A percentile compares a stretch with the other conserved stretches of the same genome.
Conservation (phyloP, 2,329 filamentous ascomycete species). For the Harringtonia lauricola region DNA sequence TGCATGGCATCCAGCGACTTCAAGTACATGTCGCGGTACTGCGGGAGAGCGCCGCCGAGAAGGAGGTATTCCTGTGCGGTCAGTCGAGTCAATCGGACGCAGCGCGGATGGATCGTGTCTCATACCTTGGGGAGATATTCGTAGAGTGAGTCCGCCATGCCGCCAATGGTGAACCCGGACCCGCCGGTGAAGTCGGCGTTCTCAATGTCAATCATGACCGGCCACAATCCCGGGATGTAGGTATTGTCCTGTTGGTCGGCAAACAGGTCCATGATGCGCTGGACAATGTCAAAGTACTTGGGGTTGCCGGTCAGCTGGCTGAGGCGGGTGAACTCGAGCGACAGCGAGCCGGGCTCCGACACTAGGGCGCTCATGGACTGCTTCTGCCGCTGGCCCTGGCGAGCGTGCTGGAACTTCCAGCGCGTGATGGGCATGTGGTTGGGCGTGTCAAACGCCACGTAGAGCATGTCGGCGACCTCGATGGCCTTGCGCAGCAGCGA, state of each 20-base stretch:
- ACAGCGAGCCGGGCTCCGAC: constrained; percentile 51
- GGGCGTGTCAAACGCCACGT: constrained; percentile 41
- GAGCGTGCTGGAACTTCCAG: constrained; percentile 27
- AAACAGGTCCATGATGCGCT: constrained; percentile 60
- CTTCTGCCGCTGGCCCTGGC: constrained; percentile 15
- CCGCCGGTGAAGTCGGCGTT: constrained; percentile 32
- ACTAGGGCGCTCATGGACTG: constrained; percentile 26
- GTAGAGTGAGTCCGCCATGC: constrained; percentile 38
- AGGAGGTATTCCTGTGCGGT: constrained; percentile 21
- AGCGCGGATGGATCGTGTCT: neutral
- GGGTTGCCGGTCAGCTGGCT: constrained; percentile 61
- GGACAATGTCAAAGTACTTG: constrained; percentile 68
- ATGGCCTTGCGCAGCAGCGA: constrained; percentile 36
- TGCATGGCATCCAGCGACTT: constrained; percentile 33
- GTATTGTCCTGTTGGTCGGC: constrained; percentile 55
- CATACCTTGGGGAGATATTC: constrained; percentile 51
- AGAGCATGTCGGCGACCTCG: constrained; percentile 43
- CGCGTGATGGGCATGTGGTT: constrained; percentile 38
- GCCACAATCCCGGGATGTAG: constrained; percentile 63
- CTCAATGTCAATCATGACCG: constrained; percentile 50
- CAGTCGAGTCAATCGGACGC: neutral
- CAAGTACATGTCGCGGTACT: constrained; percentile 56
- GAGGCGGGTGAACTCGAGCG: constrained; percentile 64
- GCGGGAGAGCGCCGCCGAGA: constrained; percentile 51
- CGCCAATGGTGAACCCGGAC: constrained; percentile 31